Conservation (phyloP, 2,329 filamentous ascomycete genomes). For the Nothophoma quercina region DNA sequence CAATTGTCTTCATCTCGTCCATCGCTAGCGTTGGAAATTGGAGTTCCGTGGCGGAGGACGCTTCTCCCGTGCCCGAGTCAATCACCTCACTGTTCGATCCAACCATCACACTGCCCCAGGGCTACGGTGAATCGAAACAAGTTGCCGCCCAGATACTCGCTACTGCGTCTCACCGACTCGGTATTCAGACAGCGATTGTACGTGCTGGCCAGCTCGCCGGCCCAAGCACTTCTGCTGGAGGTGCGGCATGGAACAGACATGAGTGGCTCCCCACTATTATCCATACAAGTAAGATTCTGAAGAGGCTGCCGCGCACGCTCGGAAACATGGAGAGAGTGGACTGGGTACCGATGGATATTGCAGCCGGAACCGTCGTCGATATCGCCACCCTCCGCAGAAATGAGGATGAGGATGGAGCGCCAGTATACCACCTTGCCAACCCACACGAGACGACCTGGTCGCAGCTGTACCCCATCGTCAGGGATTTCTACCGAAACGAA, state of each 20-base stretch:
- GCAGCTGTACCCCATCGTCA: slow-evolving; percentile 6
- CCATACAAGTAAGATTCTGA: slow-evolving; percentile 27
- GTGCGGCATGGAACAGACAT: slow-evolving; percentile 33
- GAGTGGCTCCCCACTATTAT: slow-evolving; percentile 42
- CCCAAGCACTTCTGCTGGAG: slow-evolving; percentile 17
- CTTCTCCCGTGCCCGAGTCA: slow-evolving; percentile 14
- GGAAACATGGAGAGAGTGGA: slow-evolving; percentile 30
- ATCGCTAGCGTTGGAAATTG: slow-evolving; percentile 43
- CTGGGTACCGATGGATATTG: slow-evolving; percentile 35
- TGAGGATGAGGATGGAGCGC: too few species aligned
- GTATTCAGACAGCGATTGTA: slow-evolving; percentile 31
- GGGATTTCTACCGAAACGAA: not conserved
- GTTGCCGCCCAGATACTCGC: slow-evolving; percentile 44
- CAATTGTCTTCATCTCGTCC: slow-evolving; percentile 51
- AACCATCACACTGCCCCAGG: slow-evolving; percentile 40
- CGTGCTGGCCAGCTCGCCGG: slow-evolving; percentile 45
- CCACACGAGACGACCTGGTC: slow-evolving; percentile 13
- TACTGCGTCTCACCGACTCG: slow-evolving; percentile 35
- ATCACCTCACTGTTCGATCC: slow-evolving; percentile 39
- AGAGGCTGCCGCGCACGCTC: slow-evolving; percentile 24
- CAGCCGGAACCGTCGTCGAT: slow-evolving; percentile 11
- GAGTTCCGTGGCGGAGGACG: slow-evolving; percentile 2
- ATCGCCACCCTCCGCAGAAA: too few species aligned
- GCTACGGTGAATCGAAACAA: slow-evolving; percentile 51
- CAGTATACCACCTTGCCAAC: slow-evolving; percentile 13